These are phyloP conservation scores for Tilletia walkeri DNA, from an alignment of 1,284 basidiomycete species.

Conservation along the genomic window DNA sequence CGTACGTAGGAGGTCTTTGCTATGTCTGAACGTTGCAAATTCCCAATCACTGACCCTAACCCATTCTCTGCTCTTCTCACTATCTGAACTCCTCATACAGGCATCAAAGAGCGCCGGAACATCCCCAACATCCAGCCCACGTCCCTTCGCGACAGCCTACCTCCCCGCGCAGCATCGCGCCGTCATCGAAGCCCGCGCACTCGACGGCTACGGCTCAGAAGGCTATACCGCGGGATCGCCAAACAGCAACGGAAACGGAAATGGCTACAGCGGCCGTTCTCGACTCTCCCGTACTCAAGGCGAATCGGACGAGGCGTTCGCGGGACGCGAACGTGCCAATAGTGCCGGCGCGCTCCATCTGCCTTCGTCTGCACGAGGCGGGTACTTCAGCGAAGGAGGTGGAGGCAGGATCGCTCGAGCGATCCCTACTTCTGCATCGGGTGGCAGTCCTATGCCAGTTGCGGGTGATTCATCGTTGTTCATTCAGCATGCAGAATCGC, in stretches of 20 bases:
- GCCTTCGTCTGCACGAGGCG: not conserved
- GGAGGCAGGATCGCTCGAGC: not conserved
- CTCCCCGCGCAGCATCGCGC: slow-evolving; percentile 5
- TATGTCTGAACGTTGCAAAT: not conserved
- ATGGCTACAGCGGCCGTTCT: too few relatives aligned
- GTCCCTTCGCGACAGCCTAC: not conserved
- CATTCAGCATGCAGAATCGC: not conserved
- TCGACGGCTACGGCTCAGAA: slow-evolving; percentile 2
- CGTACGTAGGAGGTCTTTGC: not conserved
- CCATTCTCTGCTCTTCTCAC: too few relatives aligned
- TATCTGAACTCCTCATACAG: not conserved
- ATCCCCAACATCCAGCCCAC: not conserved
- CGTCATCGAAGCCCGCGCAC: not conserved
- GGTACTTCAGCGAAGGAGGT: not conserved
- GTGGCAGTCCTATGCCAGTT: too few relatives aligned
- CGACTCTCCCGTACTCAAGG: too few relatives aligned
- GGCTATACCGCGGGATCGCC: not conserved
- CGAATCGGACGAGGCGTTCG: too few relatives aligned
- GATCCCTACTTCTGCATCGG: too few relatives aligned
- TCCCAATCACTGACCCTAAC: too few relatives aligned
- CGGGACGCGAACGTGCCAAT: not conserved
- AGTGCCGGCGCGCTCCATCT: not conserved
- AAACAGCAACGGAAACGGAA: too few relatives aligned
- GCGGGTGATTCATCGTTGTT: too few relatives aligned
- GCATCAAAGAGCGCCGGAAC: slow-evolving; percentile 3